phyloP scores from a whole-genome alignment of 2,329 filamentous ascomycete genomes.

The Aspergillus pseudoterreus region DNA sequence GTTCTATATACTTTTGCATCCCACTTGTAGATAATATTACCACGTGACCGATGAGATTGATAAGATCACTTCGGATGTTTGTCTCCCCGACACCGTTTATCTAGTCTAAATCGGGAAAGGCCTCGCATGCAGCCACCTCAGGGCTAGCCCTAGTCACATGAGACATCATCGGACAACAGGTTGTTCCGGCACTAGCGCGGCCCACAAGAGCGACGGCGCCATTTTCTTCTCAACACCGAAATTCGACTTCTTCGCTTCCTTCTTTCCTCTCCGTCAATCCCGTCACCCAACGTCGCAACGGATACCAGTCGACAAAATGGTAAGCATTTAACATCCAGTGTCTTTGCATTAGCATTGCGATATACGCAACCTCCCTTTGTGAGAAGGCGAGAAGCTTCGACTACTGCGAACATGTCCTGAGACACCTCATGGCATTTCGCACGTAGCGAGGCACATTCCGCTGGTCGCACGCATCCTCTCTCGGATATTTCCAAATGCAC shows the following conservation, averaged over 20 bases:
- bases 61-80: not conserved
- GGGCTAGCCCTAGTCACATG: conserved; percentile 22
- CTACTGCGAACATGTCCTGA: conserved; percentile 38
- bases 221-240: conserved; percentile 16
- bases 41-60: not conserved
- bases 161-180: conserved; percentile 5
- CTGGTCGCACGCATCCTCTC: conserved; percentile 28
- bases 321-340: conserved; percentile 54
- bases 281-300: conserved; percentile 46
- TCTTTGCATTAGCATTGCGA: conserved; percentile 6
- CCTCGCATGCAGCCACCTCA: not conserved
- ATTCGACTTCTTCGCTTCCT: conserved; percentile 18
- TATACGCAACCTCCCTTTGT: not conserved
- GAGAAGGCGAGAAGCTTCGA: conserved; percentile 28
- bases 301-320: conserved; percentile 58
- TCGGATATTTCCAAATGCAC: not conserved
- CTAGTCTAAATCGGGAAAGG: not conserved
- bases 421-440: conserved; percentile 24
- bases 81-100: not conserved
- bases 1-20: too few species aligned
- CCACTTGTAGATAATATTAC: not conserved
- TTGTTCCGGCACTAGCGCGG: conserved; percentile 27
- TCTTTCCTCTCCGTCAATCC: conserved; percentile 38
- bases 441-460: conserved; percentile 36
- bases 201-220: conserved; percentile 28